Base-by-base conservation (phyloP, 371 early-diverging fungal species). In the Rhizopus stolonifer region DNA sequence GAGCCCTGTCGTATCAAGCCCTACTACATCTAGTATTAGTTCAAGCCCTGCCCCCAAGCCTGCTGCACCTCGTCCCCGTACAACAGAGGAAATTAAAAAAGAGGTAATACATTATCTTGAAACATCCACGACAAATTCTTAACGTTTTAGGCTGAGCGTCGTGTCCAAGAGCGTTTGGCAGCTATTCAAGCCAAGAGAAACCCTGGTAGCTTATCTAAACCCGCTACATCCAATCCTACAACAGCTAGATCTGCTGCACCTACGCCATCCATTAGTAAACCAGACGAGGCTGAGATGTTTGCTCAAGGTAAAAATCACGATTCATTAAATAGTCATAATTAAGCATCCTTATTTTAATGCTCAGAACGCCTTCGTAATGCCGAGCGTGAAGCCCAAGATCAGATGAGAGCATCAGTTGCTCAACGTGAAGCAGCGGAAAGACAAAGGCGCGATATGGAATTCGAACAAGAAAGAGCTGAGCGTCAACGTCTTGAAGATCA, bases 51-150 rank as follows among this genome's bases (percentile, higher is more conserved):
- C 56, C 3, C 48, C 61, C 3, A 57, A 52, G 25, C 18, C 60
- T 33, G 19, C 54, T 14, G 62, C 74, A 25, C 56, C 64, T 31
- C 62, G 67, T 10, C 71, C 79, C 31, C 72, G 74, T 52, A 73
- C 79, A 10, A 69, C 79, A 1, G 79, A 74, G 25, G 79, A 79
- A 57, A 79, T 79, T 9, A 74, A 74, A 39, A 74, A 72, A 52
- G 79, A 78, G 66, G 74, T 69, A 65, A 31, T 14, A 10, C 1
- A 10, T 29, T 11, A 26, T 17, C 22, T 39, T 25, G 3, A n/a
- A 34, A 42, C 5, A 17, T 13, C 32, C 11, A 5, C 9, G 26
- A 14, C 3, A 22, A 4, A n/a, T 33, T 40, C 17, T 25, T 55
- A 23, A 25, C 17, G 3, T 10, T 46, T n/a, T 61, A 73, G 74